Evolutionary conservation across 495 filamentous ascomycete species (phyloP), one percentile per base, ranked within the genome.

Genomic region (Diplogelasinospora grovesii): DNA sequence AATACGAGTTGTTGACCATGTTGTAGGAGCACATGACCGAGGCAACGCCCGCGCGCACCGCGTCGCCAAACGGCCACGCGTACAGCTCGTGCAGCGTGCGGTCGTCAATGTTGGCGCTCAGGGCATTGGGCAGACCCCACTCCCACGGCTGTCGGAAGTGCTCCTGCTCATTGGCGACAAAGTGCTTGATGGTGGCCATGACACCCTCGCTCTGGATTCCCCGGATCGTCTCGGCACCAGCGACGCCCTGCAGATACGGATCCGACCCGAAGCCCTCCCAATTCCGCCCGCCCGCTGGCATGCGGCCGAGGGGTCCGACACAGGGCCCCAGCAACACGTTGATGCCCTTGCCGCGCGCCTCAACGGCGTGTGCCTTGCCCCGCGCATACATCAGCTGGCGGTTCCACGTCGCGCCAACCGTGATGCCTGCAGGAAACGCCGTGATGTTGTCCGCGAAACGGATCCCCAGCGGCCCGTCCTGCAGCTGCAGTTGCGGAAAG

Each of bases 1-100:
- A 77, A 58, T 94, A 87, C 38, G 82, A 86, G 56, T 89, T 89
- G 59, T 97, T 97, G 46, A 93, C 74, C 77, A 81, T 80, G 50
- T 94, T 88, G 54, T 95, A 93, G 20, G 78, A 75, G 64, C 87
- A 92, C 88, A 95, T 95, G 19, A 94, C 68, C 26, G 81, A 83
- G 0, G 74, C 90, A 8, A 96, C 89, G n/a, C 87, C 87, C 7
- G 86, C 86, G 36, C 82, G 79, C 25, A 97, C 72, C 32, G 81
- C 79, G 45, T 97, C 88, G 0, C 79, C 83, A 53, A 96, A 96
- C 1, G 88, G 88, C 89, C 89, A 95, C 8, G 83, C 69, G 42
- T 94, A 95, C 25, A 95, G 65, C 60, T 95, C 88, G 47, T 90
- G 86, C 34, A 90, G 57, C 0, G 83, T 76, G 36, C 88, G 71